Evolutionary conservation across 1,284 basidiomycete species (phyloP).

Genomic region (Malassezia caprae): DNA sequence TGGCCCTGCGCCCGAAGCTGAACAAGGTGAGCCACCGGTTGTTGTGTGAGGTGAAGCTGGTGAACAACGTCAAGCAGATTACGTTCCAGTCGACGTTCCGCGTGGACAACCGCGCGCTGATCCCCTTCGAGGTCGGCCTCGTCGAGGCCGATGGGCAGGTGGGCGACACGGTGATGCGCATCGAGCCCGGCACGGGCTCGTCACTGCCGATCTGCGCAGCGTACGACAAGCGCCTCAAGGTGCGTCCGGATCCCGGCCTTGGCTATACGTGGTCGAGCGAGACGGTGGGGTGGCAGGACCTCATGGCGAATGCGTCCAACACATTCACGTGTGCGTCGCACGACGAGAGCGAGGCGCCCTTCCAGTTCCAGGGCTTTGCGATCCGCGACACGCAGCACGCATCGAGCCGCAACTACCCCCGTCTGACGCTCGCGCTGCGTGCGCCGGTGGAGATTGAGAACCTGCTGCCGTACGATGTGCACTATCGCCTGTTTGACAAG

Average conservation of each 20-base stretch:
- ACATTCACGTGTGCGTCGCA: constrained; percentile 77
- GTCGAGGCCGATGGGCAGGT: constrained; percentile 77
- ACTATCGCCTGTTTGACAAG: constrained; percentile 91
- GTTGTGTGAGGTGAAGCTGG: constrained; percentile 78
- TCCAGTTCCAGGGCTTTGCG: constrained; percentile 89
- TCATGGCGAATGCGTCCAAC: constrained; percentile 63
- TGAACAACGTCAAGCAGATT: constrained; percentile 89
- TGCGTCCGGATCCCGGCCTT: constrained; percentile 91
- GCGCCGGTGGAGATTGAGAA: constrained; percentile 96
- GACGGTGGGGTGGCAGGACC: constrained; percentile 76
- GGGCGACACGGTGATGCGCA: constrained; percentile 69
- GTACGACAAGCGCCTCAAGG: constrained; percentile 67
- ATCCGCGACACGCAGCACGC: constrained; percentile 66
- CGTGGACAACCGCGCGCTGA: constrained; percentile 80
- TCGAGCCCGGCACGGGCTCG: constrained; percentile 79
- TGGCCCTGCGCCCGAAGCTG: constrained; percentile 69
- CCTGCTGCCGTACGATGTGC: constrained; percentile 83
- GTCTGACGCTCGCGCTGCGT: constrained; percentile 73
- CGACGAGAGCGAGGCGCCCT: constrained; percentile 73
- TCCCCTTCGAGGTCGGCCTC: constrained; percentile 84
- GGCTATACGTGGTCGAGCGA: constrained; percentile 86
- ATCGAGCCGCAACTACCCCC: constrained; percentile 58
- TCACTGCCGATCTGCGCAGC: constrained; percentile 85
- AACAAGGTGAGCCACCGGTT: constrained; percentile 70
- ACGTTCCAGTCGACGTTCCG: constrained; percentile 88